Base-by-base conservation (phyloP, 2,329 filamentous ascomycete species). In the Myrmaecium sp. region DNA sequence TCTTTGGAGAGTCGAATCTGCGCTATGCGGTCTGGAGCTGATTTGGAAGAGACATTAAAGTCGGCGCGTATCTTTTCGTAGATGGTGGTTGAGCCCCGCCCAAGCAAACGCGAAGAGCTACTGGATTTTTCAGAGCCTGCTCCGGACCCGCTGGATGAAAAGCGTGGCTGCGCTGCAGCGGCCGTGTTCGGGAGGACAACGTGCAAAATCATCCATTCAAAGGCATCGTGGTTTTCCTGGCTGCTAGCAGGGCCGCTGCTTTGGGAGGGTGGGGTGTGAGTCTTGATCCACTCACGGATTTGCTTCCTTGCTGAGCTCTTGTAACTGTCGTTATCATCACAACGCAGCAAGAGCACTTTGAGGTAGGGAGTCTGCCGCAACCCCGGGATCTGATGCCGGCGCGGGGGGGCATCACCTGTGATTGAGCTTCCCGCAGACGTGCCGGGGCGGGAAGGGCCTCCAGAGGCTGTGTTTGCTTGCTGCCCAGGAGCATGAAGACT, bases 301-400 rank as follows among this genome's bases (percentile, higher is more conserved):
- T 80, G 70, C 41, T 79, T 72, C 26, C 83, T 68, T 5, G 80
- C 74, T 8, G 70, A 70, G 2, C 69, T 60, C 52, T 93, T 95
- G 62, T 98, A 98, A 6, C 72, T 72, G 25, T 98, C 91, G 43
- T 83, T 92, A 47, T 98, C 89, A 55, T 95, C 89, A 54, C 89
- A 95, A 43, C 84, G 70, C 28, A 98, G 65, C 2, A 98, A 58
- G 30, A 84, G 76, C 5, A 98, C 58, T 49, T 93, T 95, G 32
- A 98, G 62, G 49, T 98, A 98, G 1, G 91, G 83, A 1, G 86
- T 95, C 34, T 81, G 79, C 20, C 86, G 75, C 30, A 98, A 57
- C 3, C 89, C 91, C 1, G 89, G 89, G 28, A 98, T 95, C 47
- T 98, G 89, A 47, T 98, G 89, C 26, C 89, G 68, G 25, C 86